Base-by-base conservation (phyloP, 352 stramenopile genomes). In the Phytophthora hibernalis region DNA sequence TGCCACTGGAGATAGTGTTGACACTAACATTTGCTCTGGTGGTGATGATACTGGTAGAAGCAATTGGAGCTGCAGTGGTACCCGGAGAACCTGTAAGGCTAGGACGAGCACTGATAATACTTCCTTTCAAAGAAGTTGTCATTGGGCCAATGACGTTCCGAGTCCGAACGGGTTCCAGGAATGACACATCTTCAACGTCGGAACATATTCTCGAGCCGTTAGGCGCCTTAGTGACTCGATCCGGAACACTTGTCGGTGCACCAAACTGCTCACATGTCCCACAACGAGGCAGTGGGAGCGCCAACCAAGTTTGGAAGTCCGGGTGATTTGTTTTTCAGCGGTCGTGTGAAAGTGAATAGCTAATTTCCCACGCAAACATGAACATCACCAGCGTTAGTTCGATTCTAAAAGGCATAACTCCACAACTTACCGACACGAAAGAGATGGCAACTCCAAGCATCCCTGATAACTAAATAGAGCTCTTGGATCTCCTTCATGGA, bases 211-310 rank as follows among this genome's bases (percentile, higher is more conserved):
- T 45, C 37, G 57, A 67, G 3, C 11, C 9, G 12, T 30, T 54
- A 3, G 5, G 2, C 9, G 48, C 7, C 1, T 30, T 50, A 21
- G n/a, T n/a, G 8, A 11, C 35, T 16, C 45, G 28, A 15, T 51
- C 31, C n/a, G 35, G n/a, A 26, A 7, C 24, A 22, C 21, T 38
- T 31, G 9, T 8, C 31, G 43, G 22, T 24, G 21, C 48, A 24
- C 79, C 79, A 77, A 89, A 89, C 2, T 52, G n/a, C 37, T 73
- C 72, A 28, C 82, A 91, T 4, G 76, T 72, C 20, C 81, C 80
- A 52, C 82, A 91, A 0, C 65, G 82, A 62, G 82, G 80, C 1
- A 89, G 63, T n/a, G 62, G 57, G 0, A 89, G 59, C 2, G 74
- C 61, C 20, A 35, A 33, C 82, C 80, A 91, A 31, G 76, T 60